Conservation (phyloP, 2,329 filamentous ascomycete species). For the Microsporum ferrugineum region DNA sequence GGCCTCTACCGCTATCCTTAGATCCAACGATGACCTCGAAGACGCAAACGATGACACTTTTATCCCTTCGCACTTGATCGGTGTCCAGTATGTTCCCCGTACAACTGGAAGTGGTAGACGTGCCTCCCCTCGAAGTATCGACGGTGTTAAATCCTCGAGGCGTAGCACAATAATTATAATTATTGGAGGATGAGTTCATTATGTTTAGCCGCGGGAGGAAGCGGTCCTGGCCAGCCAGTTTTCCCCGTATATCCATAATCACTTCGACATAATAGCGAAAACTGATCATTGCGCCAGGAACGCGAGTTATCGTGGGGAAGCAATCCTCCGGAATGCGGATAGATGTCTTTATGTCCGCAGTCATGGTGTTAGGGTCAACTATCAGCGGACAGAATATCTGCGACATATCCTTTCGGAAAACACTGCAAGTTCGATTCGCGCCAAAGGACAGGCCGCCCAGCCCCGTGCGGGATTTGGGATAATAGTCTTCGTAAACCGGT, state of each 20-base stretch:
- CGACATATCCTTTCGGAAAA: slow-evolving; percentile 90
- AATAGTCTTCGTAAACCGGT: slow-evolving; percentile 68
- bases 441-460: slow-evolving; percentile 77
- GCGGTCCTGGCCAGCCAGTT: slow-evolving; percentile 62
- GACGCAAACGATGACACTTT: slow-evolving; percentile 75
- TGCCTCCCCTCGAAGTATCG: slow-evolving; percentile 22
- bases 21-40: slow-evolving; percentile 86
- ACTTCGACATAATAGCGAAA: slow-evolving; percentile 93
- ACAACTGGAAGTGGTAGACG: slow-evolving; percentile 32
- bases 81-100: slow-evolving; percentile 69
- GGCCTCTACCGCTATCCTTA: slow-evolving; percentile 55
- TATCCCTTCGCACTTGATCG: slow-evolving; percentile 71
- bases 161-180: slow-evolving; percentile 35
- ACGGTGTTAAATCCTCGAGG: slow-evolving; percentile 22
- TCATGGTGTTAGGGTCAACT: slow-evolving; percentile 68
- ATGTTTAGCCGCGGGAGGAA: slow-evolving; percentile 46
- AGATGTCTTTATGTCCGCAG: slow-evolving; percentile 67
- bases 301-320: slow-evolving; percentile 81
- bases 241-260: slow-evolving; percentile 82
- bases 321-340: slow-evolving; percentile 80
- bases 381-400: slow-evolving; percentile 83
- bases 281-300: slow-evolving; percentile 86
- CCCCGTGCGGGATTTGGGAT: slow-evolving; percentile 75
- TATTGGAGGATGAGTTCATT: slow-evolving; percentile 35
- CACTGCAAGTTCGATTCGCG: slow-evolving; percentile 72